Percentiles rank a stretch among this genome's conserved stretches.
Evolutionary conservation across 306 rosid species (phyloP).

Genomic region (Chamaecrista fasciculata): DNA sequence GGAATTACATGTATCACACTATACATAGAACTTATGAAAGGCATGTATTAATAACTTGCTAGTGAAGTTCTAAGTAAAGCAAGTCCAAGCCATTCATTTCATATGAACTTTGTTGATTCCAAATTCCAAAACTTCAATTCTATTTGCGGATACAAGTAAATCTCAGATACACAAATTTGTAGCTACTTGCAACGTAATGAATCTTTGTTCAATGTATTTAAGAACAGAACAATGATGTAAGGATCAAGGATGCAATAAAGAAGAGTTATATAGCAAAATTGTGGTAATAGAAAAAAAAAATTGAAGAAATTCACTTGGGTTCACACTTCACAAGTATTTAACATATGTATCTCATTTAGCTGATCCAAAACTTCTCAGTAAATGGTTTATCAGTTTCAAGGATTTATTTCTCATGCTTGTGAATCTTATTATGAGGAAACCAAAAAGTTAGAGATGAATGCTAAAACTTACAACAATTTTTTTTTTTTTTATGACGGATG

Average conservation of each 20-base stretch:
- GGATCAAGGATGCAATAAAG: not conserved
- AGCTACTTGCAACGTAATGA: not conserved
- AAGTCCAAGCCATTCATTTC: not conserved
- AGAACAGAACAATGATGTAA: too few relatives aligned
- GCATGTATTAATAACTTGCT: conserved; percentile 3
- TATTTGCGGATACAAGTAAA: not conserved
- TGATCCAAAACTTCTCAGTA: not conserved
- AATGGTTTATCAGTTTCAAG: too few relatives aligned
- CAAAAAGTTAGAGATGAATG: not conserved
- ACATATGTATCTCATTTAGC: too few relatives aligned
- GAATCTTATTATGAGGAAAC: not conserved
- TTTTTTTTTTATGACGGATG: not conserved
- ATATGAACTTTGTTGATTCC: not conserved
- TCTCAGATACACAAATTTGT: not conserved
- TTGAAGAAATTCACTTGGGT: too few relatives aligned
- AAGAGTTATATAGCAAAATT: not conserved
- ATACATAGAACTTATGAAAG: not conserved
- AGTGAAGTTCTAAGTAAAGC: conserved; percentile 7
- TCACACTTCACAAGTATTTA: too few relatives aligned
- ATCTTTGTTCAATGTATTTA: not conserved
- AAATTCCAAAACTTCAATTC: not conserved
- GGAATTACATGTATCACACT: not conserved
- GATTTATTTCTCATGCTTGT: too few relatives aligned
- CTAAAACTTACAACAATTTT: not conserved
- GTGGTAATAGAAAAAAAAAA: not conserved